Evolutionary conservation across 257 asterid genomes (phyloP).

Genomic region (Solanum sejunctum): DNA sequence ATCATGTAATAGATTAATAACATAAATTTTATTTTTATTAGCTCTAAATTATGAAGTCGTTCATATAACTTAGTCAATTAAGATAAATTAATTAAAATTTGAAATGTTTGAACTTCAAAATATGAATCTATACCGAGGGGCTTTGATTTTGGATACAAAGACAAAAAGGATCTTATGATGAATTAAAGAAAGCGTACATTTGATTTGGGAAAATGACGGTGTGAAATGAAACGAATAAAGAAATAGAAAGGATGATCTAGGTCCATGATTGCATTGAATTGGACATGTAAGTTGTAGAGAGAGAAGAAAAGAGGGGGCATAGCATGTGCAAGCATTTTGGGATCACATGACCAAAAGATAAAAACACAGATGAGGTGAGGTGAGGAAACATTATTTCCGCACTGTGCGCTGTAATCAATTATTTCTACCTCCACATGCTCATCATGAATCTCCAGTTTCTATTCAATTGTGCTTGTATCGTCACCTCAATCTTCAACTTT

Average conservation of each 20-base stretch:
- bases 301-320: not conserved
- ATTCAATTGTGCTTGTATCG: too few relatives aligned
- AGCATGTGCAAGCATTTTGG: conserved; percentile 27
- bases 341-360: conserved; percentile 11
- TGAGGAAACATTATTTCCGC: not conserved
- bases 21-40: not conserved
- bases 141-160: not conserved
- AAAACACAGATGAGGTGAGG: not conserved
- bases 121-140: too few relatives aligned
- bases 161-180: not conserved
- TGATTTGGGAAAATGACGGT: not conserved
- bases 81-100: too few relatives aligned
- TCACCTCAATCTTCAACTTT: too few relatives aligned
- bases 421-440: conserved; percentile 8
- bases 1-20: not conserved
- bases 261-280: conserved; percentile 16
- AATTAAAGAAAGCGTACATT: not conserved
- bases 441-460: not conserved
- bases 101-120: too few relatives aligned
- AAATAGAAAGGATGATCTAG: not conserved
- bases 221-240: not conserved
- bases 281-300: not conserved
- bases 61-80: not conserved
- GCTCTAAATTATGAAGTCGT: not conserved
- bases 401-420: conserved; percentile 12